Conservation (phyloP, 139 green algal genomes). For the Axilococcus clingmanii region DNA sequence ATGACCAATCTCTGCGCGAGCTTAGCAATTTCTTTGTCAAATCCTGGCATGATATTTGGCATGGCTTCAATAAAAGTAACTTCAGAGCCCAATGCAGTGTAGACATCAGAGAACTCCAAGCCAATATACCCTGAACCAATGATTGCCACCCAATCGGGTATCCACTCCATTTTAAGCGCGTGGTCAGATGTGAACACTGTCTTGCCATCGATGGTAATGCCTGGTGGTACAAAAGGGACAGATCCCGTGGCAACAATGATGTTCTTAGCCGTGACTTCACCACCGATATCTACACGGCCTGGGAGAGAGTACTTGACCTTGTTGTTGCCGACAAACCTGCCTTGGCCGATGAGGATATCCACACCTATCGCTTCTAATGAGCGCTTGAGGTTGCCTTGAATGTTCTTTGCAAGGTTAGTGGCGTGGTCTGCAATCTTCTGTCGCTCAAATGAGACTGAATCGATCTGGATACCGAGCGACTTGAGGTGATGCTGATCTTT, state of each 20-base stretch:
- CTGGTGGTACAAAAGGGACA: conserved; percentile 94
- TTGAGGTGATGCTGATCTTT: conserved; percentile 87
- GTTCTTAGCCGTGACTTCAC: conserved; percentile 76
- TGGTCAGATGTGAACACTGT: conserved; percentile 98
- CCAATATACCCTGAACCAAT: conserved; percentile 98
- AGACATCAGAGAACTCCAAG: conserved; percentile 98
- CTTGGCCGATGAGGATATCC: conserved; percentile 87
- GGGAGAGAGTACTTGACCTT: conserved; percentile 81
- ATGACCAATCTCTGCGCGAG: conserved; percentile 90
- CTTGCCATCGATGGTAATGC: conserved; percentile 97
- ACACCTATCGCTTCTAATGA: conserved; percentile 89
- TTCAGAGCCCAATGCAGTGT: conserved; percentile 89
- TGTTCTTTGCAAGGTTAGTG: conserved; percentile 73
- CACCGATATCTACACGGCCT: conserved; percentile 85
- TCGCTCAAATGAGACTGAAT: conserved; percentile 78
- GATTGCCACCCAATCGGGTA: conserved; percentile 97
- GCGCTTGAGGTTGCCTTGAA: conserved; percentile 87
- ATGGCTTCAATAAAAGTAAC: conserved; percentile 99
- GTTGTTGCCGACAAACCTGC: conserved; percentile 74
- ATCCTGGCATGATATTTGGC: conserved; percentile 95
- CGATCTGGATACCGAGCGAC: conserved; percentile 81
- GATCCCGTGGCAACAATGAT: conserved; percentile 98
- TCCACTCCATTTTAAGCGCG: conserved; percentile 97
- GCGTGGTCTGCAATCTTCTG: conserved; percentile 90
- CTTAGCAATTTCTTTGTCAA: conserved; percentile 93